phyloP scores from a whole-genome alignment of 2,329 filamentous ascomycete species.

The Aureobasidium sp. region DNA sequence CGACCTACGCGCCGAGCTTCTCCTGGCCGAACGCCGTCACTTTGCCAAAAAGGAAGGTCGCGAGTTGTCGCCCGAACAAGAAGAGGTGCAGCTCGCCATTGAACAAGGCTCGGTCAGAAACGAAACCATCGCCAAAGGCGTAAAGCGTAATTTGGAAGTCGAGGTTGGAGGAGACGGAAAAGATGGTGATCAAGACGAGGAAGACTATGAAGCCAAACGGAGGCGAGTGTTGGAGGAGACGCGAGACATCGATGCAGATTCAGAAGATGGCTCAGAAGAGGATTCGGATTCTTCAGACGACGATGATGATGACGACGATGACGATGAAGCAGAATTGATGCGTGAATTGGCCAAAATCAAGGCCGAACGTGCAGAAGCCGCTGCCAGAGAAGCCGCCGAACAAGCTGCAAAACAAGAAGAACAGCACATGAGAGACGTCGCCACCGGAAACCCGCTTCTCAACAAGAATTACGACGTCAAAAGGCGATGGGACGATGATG shows the following conservation, averaged over 20 bases:
- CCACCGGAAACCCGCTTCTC: slow-evolving; percentile 88
- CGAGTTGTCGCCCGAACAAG: slow-evolving; percentile 33
- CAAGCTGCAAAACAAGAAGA: slow-evolving; percentile 75
- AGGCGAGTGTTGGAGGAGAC: slow-evolving; percentile 82
- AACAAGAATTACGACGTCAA: slow-evolving; percentile 89
- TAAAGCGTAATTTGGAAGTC: slow-evolving; percentile 60
- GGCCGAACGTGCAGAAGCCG: slow-evolving; percentile 72
- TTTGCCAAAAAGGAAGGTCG: slow-evolving; percentile 75
- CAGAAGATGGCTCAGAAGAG: slow-evolving; percentile 40
- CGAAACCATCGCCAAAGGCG: slow-evolving; percentile 32
- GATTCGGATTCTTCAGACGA: slow-evolving; percentile 53
- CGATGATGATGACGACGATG: slow-evolving; percentile 67
- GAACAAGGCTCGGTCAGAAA: slow-evolving; percentile 37
- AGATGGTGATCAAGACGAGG: slow-evolving; percentile 42
- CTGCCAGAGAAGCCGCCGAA: slow-evolving; percentile 75
- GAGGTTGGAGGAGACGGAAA: slow-evolving; percentile 32
- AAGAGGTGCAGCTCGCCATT: slow-evolving; percentile 35
- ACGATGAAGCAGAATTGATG: slow-evolving; percentile 82
- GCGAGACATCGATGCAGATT: slow-evolving; percentile 78
- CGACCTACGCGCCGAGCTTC: slow-evolving; percentile 82
- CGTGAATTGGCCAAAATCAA: slow-evolving; percentile 92
- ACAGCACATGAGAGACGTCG: slow-evolving; percentile 78
- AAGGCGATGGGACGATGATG: slow-evolving; percentile 93
- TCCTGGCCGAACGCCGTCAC: slow-evolving; percentile 81
- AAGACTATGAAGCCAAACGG: slow-evolving; percentile 72